These are phyloP conservation scores for Thelephora ganbajun DNA, from an alignment of 768 basidiomycete genomes.

Conservation along the genomic window DNA sequence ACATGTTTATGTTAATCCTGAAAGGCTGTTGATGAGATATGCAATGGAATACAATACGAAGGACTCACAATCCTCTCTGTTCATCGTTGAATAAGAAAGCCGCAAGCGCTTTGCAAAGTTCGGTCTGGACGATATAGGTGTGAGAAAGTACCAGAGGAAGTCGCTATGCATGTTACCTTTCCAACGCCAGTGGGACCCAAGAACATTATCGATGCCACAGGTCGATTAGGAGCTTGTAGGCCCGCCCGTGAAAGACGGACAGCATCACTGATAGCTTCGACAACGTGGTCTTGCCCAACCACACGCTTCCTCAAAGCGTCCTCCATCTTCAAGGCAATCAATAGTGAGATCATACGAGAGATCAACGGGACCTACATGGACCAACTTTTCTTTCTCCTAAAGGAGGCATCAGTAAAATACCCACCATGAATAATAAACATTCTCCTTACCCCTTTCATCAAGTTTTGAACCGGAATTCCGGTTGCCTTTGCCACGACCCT, in stretches of 20 bases:
- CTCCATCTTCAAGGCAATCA: constrained; percentile 56
- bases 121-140: constrained; percentile 39
- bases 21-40: constrained; percentile 1
- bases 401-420: no score
- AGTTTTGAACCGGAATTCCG: constrained; percentile 80
- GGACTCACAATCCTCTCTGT: constrained; percentile 61
- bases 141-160: not conserved
- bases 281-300: constrained; percentile 86
- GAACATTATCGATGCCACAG: constrained; percentile 89
- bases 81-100: constrained; percentile 86
- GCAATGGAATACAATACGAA: not conserved
- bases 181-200: constrained; percentile 82
- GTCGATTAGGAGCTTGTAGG: constrained; percentile 74
- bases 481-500: constrained; percentile 80
- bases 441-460: constrained; percentile 81
- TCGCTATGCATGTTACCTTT: constrained; percentile 30
- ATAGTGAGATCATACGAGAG: not conserved
- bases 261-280: constrained; percentile 75
- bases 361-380: constrained; percentile 45
- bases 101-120: constrained; percentile 79
- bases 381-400: constrained; percentile 10
- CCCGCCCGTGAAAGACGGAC: constrained; percentile 90
- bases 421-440: no score
- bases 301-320: constrained; percentile 58
- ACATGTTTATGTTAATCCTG: constrained; percentile 90